phyloP scores from a whole-genome alignment of 2,329 filamentous ascomycete species.

The Monilinia polystroma region DNA sequence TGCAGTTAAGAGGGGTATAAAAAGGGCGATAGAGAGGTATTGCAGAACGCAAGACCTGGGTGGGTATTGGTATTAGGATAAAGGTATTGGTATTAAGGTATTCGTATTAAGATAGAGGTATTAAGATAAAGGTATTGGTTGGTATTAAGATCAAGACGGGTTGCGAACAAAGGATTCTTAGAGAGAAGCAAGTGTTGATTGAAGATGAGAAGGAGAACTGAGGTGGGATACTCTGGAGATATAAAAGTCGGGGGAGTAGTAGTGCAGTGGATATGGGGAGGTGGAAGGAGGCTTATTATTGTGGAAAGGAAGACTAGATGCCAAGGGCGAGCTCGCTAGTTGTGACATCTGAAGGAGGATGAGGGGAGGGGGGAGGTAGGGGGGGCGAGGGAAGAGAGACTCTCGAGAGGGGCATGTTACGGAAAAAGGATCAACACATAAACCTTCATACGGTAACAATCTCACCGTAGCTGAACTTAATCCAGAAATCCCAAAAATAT shows the following conservation, averaged over 20 bases:
- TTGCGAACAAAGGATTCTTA: neutral
- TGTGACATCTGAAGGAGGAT: neutral
- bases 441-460: no score
- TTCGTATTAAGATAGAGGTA: neutral
- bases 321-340: slow-evolving; percentile 5
- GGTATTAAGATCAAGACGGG: neutral
- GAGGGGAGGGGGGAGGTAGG: no score
- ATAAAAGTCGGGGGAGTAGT: slow-evolving; percentile 1
- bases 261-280: neutral
- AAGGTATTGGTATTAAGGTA: neutral
- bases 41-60: neutral
- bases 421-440: slow-evolving; percentile 6
- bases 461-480: neutral
- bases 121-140: no score
- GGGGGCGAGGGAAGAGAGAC: no score
- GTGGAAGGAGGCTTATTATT: slow-evolving; percentile 10
- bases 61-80: neutral
- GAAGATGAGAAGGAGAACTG: neutral
- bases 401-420: neutral
- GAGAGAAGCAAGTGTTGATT: slow-evolving; percentile 4
- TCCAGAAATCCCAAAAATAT: no score
- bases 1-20: neutral
- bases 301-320: slow-evolving; percentile 1
- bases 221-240: neutral
- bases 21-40: neutral